Evolutionary conservation across 352 stramenopile species (phyloP).

Genomic region (Lagenidium giganteum): DNA sequence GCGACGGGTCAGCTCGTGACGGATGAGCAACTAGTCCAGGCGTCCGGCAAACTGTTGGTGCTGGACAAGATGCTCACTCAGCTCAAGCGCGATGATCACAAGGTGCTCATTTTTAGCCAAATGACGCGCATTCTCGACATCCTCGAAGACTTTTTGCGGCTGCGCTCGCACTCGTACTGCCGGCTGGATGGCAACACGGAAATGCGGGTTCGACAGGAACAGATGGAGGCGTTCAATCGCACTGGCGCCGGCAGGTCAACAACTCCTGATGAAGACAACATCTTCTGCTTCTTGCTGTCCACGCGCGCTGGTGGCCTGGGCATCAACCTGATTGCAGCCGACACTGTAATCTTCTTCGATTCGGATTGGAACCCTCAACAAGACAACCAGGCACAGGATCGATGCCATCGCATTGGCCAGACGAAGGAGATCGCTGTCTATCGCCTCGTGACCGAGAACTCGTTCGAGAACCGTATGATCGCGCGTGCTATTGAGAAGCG

Average conservation of each 20-base stretch:
- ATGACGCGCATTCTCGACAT: constrained; percentile 98
- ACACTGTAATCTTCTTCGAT: constrained; percentile 98
- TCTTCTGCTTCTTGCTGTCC: constrained; percentile 84
- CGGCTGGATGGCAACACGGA: constrained; percentile 95
- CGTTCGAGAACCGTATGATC: constrained; percentile 94
- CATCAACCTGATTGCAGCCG: constrained; percentile 95
- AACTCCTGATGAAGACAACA: constrained; percentile 38
- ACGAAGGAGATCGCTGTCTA: constrained; percentile 90
- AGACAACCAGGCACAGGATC: constrained; percentile 91
- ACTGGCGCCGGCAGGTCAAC: constrained; percentile 14
- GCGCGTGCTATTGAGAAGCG: constrained; percentile 89
- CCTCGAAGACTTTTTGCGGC: constrained; percentile 92
- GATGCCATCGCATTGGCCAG: constrained; percentile 88
- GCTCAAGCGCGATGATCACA: constrained; percentile 94
- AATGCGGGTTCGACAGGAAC: constrained; percentile 89
- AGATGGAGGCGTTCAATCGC: constrained; percentile 98
- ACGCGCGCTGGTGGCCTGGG: constrained; percentile 95
- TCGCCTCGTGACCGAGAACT: constrained; percentile 90
- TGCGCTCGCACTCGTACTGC: constrained; percentile 91
- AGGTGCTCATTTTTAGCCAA: constrained; percentile 99
- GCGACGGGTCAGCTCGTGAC: constrained; percentile 42
- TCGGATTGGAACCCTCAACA: constrained; percentile 99
- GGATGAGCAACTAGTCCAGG: constrained; percentile 89
- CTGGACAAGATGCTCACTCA: constrained; percentile 96
- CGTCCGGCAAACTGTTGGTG: constrained; percentile 97